phyloP scores from a whole-genome alignment of 148 eudicot genomes.

The Dysphania ambrosioides region DNA sequence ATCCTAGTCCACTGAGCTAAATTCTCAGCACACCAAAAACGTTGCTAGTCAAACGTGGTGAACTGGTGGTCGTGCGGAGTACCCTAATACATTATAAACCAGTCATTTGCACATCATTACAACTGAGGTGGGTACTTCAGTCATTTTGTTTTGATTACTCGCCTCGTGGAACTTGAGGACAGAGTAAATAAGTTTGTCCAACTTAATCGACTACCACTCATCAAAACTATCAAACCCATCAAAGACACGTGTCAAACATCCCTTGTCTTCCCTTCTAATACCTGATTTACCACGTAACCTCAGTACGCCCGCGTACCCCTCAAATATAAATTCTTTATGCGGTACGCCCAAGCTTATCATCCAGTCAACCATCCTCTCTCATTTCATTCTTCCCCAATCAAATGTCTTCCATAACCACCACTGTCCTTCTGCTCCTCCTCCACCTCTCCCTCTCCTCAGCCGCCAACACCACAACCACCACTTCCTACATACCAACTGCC shows the following conservation, averaged over 20 bases:
- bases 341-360: too few relatives aligned
- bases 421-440: neutral
- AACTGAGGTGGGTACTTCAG: neutral
- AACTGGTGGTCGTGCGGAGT: too few relatives aligned
- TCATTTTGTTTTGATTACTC: neutral
- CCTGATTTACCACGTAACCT: too few relatives aligned
- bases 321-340: neutral
- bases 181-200: neutral
- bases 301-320: too few relatives aligned
- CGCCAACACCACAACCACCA: conserved; percentile 9
- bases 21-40: too few relatives aligned
- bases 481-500: conserved; percentile 13
- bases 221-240: neutral
- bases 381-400: neutral
- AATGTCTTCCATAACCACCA: conserved; percentile 14
- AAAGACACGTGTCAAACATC: conserved; percentile 18
- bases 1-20: too few relatives aligned
- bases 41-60: too few relatives aligned
- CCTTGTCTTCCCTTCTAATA: neutral
- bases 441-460: neutral
- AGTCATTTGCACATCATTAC: too few relatives aligned
- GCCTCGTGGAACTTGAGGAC: neutral
- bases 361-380: neutral
- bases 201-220: neutral
- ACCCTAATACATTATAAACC: too few relatives aligned